Base-by-base conservation (phyloP, 1,284 basidiomycete genomes). In the Austroboletus rostrupii region DNA sequence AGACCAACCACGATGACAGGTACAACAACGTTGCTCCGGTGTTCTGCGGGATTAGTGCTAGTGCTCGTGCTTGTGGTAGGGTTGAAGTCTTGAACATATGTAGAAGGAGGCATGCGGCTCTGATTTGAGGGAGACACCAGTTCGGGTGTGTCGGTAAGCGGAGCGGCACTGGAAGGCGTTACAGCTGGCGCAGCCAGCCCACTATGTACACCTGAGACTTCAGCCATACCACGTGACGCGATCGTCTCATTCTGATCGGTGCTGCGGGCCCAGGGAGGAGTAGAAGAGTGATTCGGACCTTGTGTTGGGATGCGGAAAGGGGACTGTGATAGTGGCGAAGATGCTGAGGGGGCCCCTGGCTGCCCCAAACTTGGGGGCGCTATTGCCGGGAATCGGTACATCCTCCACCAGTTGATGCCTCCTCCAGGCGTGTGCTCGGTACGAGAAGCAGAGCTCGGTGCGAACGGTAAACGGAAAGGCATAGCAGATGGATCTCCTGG, bases 1-100 rank as follows among this genome's bases (percentile, higher is more conserved):
- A 90, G 69, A 17, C 88, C 87, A 29, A 90, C 87, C 45, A 90
- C 80, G 53, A 90, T 88, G 50, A 90, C 86, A 29, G 87, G 87
- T 14, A 89, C 80, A 23, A 90, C 81, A 32, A 80, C 72, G 58
- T 70, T 77, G 53, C 52, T 52, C 28, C 53, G 57, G 16, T 56
- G 56, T 57, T 66, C 64, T 42, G 57, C 38, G 10, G 33, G 14
- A 45, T 47, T 47, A 28, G 32, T 42, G 20, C 17, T 48, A 5
- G 23, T 26, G 23, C 23, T 23, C 21, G 55, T 28, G 45, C 41
- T 58, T 21, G 57, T 44, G 33, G 47, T 40, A 43, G 52, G 31
- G 47, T 29, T 42, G 32, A 43, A 33, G 35, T 51, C 57, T 52
- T 55, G 61, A 35, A 39, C 51, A 53, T 44, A 52, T 52, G n/a